Base-by-base conservation (phyloP, 306 rosid species). In the Coriaria nepalensis region DNA sequence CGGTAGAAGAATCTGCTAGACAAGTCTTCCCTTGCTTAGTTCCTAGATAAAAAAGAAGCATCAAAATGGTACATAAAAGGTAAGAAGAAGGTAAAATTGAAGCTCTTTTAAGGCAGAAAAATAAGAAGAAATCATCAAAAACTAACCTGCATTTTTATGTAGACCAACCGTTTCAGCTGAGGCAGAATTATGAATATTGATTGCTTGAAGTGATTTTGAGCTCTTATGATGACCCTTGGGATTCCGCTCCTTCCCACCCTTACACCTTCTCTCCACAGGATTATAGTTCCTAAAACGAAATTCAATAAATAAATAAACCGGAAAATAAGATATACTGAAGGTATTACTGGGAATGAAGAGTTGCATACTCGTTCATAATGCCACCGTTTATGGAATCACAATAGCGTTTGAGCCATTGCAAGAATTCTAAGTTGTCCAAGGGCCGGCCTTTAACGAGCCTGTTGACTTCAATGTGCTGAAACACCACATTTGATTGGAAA, bases 361-460 rank as follows among this genome's bases (percentile, higher is more conserved):
- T 34, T 50, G 68, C 74, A n/a, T 69, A 66, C 69, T 68, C 67
- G 49, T 90, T 90, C 92, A 78, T 82, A 43, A 90, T 81, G 82
- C 92, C 97, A 45, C 97, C 95, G 55, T 90, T 90, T 60, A 84
- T 58, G 15, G 97, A 84, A 73, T 81, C 95, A 43, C 95, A 90
- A 74, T 81, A 85, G 52, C 82, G 97, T 62, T 90, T 90, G 77
- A 90, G 73, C 97, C 97, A 90, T 66, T 90, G 97, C 47, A 90
- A 72, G 71, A 90, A 81, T 66, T 90, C 97, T 80, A 90, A 71
- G 75, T 90, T 90, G 69, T 90, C 97, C 76, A 90, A 63, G 33
- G 97, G 90, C 48, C 97, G 73, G 56, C 97, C 93, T 66, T 90
- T 90, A 50, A 90, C 97, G 65, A 90, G 97, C 77, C 94, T 78